phyloP scores from a whole-genome alignment of 2,329 filamentous ascomycete species.

The Cladosporium phlei region DNA sequence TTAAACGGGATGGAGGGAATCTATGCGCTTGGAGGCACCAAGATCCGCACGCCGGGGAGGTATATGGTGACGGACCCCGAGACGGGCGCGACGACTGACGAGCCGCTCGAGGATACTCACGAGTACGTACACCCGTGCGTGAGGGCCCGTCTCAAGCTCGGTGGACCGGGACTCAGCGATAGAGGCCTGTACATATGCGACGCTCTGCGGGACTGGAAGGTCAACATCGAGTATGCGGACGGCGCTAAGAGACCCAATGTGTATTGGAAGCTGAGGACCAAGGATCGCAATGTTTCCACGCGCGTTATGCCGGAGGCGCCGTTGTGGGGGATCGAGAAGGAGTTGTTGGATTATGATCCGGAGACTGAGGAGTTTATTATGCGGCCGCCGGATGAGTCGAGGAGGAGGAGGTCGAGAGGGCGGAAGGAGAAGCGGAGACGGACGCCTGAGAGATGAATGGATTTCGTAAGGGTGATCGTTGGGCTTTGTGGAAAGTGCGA shows the following conservation, averaged over 20 bases:
- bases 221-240: constrained; percentile 40
- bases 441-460: no score
- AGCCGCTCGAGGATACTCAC: constrained; percentile 44
- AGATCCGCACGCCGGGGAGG: constrained; percentile 43
- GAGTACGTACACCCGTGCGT: constrained; percentile 51
- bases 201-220: constrained; percentile 44
- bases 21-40: constrained; percentile 44
- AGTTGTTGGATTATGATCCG: constrained; percentile 31
- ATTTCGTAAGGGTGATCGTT: no score
- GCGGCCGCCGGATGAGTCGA: constrained; percentile 17
- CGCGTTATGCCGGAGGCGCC: constrained; percentile 42
- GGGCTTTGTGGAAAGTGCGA: no score
- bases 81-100: constrained; percentile 38
- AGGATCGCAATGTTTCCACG: constrained; percentile 34
- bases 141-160: constrained; percentile 40
- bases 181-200: constrained; percentile 41
- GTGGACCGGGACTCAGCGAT: constrained; percentile 45
- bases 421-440: constrained; percentile 11
- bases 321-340: constrained; percentile 41
- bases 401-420: constrained; percentile 19
- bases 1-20: constrained; percentile 43
- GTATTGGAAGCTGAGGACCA: constrained; percentile 39
- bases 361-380: constrained; percentile 23
- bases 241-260: constrained; percentile 35
- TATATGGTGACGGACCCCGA: constrained; percentile 44